A percentile compares a stretch with the other conserved stretches of the same genome.
These are phyloP conservation scores for Aspergillus tanneri DNA, from an alignment of 2,329 filamentous ascomycete species.

Conservation along the genomic window DNA sequence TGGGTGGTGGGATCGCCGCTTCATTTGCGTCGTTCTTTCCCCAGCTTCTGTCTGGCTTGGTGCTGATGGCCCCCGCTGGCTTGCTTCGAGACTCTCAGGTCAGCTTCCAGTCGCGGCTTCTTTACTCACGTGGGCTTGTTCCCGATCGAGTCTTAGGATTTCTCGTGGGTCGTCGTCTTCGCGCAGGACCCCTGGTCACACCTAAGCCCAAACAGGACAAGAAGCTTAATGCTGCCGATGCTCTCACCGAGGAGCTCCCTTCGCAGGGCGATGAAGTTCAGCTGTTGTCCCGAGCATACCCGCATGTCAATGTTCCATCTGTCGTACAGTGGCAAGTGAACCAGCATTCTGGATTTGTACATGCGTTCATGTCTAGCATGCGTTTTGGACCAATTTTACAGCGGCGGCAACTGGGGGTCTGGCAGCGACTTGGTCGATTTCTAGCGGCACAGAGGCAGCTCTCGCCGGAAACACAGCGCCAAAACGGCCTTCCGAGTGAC, in stretches of 20 bases:
- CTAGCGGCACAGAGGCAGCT: constrained; percentile 46
- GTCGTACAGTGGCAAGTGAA: constrained; percentile 70
- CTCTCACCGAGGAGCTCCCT: constrained; percentile 43
- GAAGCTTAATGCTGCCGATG: constrained; percentile 42
- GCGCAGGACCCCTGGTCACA: constrained; percentile 41
- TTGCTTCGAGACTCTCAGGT: constrained; percentile 67
- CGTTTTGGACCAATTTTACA: constrained; percentile 67
- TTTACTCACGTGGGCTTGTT: constrained; percentile 62
- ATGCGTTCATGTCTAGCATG: constrained; percentile 69
- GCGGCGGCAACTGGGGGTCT: constrained; percentile 57
- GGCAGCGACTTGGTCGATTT: constrained; percentile 56
- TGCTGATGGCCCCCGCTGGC: constrained; percentile 77
- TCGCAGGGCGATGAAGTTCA: constrained; percentile 41
- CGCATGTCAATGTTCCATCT: constrained; percentile 57
- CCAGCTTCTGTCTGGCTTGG: constrained; percentile 64
- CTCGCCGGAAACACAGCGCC: constrained; percentile 26
- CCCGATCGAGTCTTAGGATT: constrained; percentile 57
- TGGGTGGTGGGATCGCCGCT: constrained; percentile 72
- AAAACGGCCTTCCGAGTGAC: constrained; percentile 36
- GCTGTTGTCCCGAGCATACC: constrained; percentile 53
- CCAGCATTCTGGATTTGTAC: constrained; percentile 65
- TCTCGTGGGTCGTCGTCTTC: constrained; percentile 54
- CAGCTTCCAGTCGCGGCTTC: constrained; percentile 58
- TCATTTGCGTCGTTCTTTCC: constrained; percentile 70
- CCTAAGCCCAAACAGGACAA: constrained; percentile 28